Evolutionary conservation across 352 stramenopile genomes (phyloP).

Genomic region (Phytophthora tubulina): DNA sequence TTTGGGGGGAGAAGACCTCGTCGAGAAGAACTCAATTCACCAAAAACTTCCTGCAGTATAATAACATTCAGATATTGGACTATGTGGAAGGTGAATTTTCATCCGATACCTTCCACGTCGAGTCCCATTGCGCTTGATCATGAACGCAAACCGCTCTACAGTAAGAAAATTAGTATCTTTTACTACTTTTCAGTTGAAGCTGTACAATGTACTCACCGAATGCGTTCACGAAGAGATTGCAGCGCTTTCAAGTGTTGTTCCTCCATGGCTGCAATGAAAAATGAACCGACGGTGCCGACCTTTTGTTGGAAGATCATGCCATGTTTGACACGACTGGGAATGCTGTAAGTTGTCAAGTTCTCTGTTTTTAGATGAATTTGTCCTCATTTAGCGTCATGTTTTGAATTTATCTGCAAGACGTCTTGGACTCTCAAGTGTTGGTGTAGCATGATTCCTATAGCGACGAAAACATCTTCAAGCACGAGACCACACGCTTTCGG

Average conservation of each 20-base stretch:
- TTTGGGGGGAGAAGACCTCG: conserved; percentile 49
- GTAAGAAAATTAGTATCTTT: neutral
- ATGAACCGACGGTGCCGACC: conserved; percentile 7
- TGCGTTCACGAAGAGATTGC: conserved; percentile 35
- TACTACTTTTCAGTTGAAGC: neutral
- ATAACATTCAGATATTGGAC: neutral
- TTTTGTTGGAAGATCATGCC: conserved; percentile 27
- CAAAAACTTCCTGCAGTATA: conserved; percentile 41
- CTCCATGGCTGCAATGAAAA: conserved; percentile 17
- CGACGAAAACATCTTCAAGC: conserved; percentile 1
- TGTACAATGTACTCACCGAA: conserved; percentile 33
- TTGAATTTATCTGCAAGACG: neutral
- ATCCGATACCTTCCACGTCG: conserved; percentile 43
- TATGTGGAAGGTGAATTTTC: neutral
- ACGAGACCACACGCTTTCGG: conserved; percentile 63
- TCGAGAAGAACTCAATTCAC: conserved; percentile 37
- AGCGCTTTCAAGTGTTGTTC: conserved; percentile 13
- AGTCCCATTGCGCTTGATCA: conserved; percentile 53
- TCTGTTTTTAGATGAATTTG: conserved; percentile 24
- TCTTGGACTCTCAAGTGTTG: neutral
- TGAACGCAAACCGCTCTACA: conserved; percentile 47
- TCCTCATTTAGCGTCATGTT: conserved; percentile 7
- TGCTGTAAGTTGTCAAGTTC: neutral
- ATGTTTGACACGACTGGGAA: neutral
- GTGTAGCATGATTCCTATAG: conserved; percentile 25